Conservation (phyloP, 352 stramenopile genomes). For the Pythium dissotocum region DNA sequence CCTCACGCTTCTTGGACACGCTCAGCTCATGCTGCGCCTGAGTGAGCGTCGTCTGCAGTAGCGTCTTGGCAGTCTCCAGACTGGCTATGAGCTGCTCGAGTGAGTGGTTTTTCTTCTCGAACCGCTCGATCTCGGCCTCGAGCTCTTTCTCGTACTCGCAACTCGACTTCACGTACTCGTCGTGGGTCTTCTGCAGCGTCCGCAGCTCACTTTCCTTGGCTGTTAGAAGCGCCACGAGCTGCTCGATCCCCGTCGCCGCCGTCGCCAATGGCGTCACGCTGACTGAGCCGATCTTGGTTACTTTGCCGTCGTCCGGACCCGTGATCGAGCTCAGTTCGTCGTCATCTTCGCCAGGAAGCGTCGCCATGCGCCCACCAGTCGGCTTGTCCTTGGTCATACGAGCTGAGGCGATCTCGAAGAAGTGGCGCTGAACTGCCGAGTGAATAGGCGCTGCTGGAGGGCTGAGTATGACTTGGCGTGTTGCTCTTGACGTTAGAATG, state of each 20-base stretch:
- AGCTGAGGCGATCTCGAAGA: background rate
- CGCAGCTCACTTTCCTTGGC: conserved; percentile 41
- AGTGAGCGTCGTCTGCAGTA: conserved; percentile 23
- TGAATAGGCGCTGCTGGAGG: background rate
- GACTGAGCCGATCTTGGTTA: background rate
- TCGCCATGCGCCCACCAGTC: background rate
- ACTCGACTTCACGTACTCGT: conserved; percentile 76
- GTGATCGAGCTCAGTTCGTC: background rate
- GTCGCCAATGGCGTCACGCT: background rate
- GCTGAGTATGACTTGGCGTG: background rate
- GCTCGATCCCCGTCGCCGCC: background rate
- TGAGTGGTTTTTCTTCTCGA: conserved; percentile 42
- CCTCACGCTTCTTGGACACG: conserved; percentile 29
- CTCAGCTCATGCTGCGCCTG: conserved; percentile 35
- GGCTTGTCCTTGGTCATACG: conserved; percentile 3
- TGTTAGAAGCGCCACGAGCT: conserved; percentile 27
- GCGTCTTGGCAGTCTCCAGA: conserved; percentile 36
- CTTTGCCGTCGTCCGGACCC: background rate
- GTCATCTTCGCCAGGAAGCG: background rate
- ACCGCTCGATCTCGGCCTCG: conserved; percentile 55
- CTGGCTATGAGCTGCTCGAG: conserved; percentile 31
- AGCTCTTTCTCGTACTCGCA: conserved; percentile 78
- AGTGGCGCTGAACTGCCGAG: background rate
- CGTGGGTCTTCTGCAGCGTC: conserved; percentile 57
- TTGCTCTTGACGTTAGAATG: background rate